A percentile compares a stretch with the other conserved stretches of the same genome.
Evolutionary conservation across 1,284 basidiomycete species (phyloP).

Genomic region (Anthracocystis walkeri): DNA sequence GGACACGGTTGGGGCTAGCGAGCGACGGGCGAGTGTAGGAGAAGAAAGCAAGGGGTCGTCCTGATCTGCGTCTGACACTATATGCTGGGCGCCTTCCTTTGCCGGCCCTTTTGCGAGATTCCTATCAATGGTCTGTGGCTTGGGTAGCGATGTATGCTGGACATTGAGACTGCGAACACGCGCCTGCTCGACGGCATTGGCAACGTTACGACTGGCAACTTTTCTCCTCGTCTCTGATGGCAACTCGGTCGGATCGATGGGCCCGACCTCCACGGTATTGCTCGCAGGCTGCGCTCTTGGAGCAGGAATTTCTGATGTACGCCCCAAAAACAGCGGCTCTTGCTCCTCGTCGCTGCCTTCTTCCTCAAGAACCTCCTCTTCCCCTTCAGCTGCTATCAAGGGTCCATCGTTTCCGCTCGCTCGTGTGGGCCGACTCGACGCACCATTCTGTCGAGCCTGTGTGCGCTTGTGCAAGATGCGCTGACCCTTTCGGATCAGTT

Average conservation of each 20-base stretch:
- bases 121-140: not conserved
- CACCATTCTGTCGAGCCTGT: slow-evolving; percentile 24
- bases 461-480: slow-evolving; percentile 40
- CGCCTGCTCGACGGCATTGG: slow-evolving; percentile 39
- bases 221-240: slow-evolving; percentile 45
- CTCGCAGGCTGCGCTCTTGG: not conserved
- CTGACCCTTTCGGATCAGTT: slow-evolving; percentile 50
- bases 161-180: slow-evolving; percentile 26
- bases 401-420: not conserved
- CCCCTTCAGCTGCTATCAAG: not conserved
- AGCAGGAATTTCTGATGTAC: slow-evolving; percentile 28
- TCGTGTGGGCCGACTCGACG: not conserved
- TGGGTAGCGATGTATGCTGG: not conserved
- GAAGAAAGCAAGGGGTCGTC: slow-evolving; percentile 25
- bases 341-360: slow-evolving; percentile 1
- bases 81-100: not conserved
- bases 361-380: slow-evolving; percentile 8
- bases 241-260: slow-evolving; percentile 39
- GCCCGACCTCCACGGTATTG: not conserved
- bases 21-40: slow-evolving; percentile 16
- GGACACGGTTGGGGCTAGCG: not conserved
- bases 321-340: slow-evolving; percentile 27
- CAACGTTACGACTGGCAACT: slow-evolving; percentile 35
- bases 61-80: slow-evolving; percentile 17
- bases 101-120: not conserved